A percentile compares a stretch with the other conserved stretches of the same genome.
Evolutionary conservation across 2,329 filamentous ascomycete species (phyloP).

Genomic region (Stagonosporopsis rhizophila): DNA sequence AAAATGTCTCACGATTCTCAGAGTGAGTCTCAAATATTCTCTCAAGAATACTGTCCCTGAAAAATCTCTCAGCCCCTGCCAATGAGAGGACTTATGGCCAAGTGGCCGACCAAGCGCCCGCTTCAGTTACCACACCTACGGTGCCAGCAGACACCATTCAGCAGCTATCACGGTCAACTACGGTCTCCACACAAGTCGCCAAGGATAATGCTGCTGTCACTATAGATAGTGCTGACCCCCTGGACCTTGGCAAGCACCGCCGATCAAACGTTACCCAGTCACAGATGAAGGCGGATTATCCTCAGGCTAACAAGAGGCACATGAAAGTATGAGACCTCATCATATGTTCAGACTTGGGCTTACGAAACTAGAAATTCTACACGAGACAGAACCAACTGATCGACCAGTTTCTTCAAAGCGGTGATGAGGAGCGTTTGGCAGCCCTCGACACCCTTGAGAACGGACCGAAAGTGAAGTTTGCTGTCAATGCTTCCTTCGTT

Average conservation of each 20-base stretch:
- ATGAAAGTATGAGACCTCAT: constrained; percentile 35
- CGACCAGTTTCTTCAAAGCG: constrained; percentile 61
- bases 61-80: constrained; percentile 34
- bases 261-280: constrained; percentile 49
- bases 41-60: constrained; percentile 30
- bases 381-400: constrained; percentile 51
- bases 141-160: constrained; percentile 38
- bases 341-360: not conserved
- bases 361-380: constrained; percentile 48
- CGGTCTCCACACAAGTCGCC: constrained; percentile 29
- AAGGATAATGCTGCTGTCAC: constrained; percentile 32
- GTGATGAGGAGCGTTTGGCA: constrained; percentile 62
- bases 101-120: constrained; percentile 38
- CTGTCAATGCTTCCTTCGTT: constrained; percentile 48
- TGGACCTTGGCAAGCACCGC: constrained; percentile 45
- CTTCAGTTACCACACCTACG: constrained; percentile 32
- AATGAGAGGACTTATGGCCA: constrained; percentile 35
- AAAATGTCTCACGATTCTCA: constrained; percentile 43
- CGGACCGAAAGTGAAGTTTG: constrained; percentile 50
- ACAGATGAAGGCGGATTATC: constrained; percentile 59
- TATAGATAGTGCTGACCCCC: constrained; percentile 42
- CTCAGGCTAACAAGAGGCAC: constrained; percentile 46
- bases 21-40: constrained; percentile 36
- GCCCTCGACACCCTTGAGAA: constrained; percentile 61
- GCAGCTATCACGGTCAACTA: constrained; percentile 28